Evolutionary conservation across 75 land plant species (phyloP), one percentile per base, ranked within the genome.

Genomic region (Ceratopteris richardii): DNA sequence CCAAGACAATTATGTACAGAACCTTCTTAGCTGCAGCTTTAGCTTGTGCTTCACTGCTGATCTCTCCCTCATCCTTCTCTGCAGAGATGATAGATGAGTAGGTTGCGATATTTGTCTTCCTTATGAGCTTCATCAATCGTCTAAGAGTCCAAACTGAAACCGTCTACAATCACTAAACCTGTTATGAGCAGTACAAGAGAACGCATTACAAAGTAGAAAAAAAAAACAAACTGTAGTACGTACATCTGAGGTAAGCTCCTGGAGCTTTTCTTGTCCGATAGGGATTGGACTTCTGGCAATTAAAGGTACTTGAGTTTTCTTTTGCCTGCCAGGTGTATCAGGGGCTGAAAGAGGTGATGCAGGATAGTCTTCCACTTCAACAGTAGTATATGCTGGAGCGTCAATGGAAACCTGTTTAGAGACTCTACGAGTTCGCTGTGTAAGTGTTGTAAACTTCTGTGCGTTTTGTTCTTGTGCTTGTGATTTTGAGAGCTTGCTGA

Each of bases 81-180:
- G 53, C 30, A 14, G 67, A 54, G 18, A 69, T 0, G 44, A 69
- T 63, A 26, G 72, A 69, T 17, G 72, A 43, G 17, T 69, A 63
- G 7, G 66, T 64, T 30, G 55, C 42, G 67, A 69, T 63, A 58
- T 58, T 59, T 44, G 58, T 27, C 50, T 63, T 69, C 13, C 72
- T 57, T 37, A 69, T 65, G 18, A 53, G 51, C 58, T 69, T 69
- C 52, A 69, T 69, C 23, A 67, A 27, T 52, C 70, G 47, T 31
- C 48, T 58, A 19, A 69, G 51, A 17, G 72, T 69, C 72, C 72
- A 69, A 25, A 66, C 72, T 16, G 72, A 69, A 31, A 69, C 67
- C 28, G 72, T 64, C 72, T 69, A 51, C 39, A 27, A 16, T 23
- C 18, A 4, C 31, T 23, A 44, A 1, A 39, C 10, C n/a, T 19